Conservation (phyloP, 495 filamentous ascomycete species). For the Tricharina praecox region DNA sequence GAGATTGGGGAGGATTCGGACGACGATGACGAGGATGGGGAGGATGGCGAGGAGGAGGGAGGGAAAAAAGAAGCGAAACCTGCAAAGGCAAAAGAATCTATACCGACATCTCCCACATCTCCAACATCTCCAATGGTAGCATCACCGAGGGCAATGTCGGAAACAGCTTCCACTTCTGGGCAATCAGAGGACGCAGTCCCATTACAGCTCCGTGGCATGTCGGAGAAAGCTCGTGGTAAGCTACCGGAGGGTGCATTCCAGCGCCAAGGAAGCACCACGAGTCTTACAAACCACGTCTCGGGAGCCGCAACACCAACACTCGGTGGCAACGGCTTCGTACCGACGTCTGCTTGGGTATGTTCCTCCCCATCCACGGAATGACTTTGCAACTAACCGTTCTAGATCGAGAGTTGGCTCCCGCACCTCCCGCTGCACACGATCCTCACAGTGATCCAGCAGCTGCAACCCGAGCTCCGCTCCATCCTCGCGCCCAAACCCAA, state of each 20-base stretch:
- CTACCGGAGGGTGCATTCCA: slow-evolving; percentile 92
- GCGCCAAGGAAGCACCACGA: slow-evolving; percentile 79
- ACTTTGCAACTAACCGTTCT: slow-evolving; percentile 10
- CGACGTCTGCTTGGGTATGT: slow-evolving; percentile 56
- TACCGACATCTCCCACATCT: not conserved
- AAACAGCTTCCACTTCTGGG: slow-evolving; percentile 44
- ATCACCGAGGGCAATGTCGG: not conserved
- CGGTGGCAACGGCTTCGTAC: slow-evolving; percentile 42
- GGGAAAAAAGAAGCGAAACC: slow-evolving; percentile 12
- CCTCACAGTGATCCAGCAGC: slow-evolving; percentile 56
- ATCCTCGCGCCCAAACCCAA: not conserved
- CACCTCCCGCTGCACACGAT: slow-evolving; percentile 83
- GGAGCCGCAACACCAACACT: not conserved
- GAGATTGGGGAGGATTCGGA: slow-evolving; percentile 81
- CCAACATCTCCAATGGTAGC: slow-evolving; percentile 1
- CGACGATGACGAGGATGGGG: slow-evolving; percentile 48
- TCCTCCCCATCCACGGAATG: not conserved
- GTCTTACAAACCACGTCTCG: slow-evolving; percentile 45
- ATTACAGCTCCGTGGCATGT: slow-evolving; percentile 87
- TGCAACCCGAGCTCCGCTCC: slow-evolving; percentile 27
- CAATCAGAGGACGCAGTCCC: slow-evolving; percentile 66
- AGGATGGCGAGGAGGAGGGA: slow-evolving; percentile 45
- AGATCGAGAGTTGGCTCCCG: slow-evolving; percentile 91
- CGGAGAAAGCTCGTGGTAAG: slow-evolving; percentile 92
- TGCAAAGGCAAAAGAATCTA: not conserved